Evolutionary conservation across 1,284 basidiomycete species (phyloP), one percentile per base, ranked within the genome.

Genomic region (Boletus semigastroideus): DNA sequence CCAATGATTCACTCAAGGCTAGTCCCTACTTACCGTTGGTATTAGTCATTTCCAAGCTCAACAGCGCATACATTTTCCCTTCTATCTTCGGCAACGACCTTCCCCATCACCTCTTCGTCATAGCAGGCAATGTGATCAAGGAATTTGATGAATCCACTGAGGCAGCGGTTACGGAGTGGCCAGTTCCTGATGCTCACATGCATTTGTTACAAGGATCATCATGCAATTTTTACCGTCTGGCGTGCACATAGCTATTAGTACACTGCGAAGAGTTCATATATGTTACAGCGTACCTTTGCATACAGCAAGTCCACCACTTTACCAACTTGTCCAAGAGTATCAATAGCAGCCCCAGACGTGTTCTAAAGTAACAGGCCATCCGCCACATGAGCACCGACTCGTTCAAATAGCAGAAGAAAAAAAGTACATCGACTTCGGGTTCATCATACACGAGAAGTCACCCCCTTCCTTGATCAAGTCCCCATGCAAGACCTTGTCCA

Each of bases 401-500:
- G 12, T 27, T 42, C 22, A 13, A 12, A 7, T 8, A 22, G 5
- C 5, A 5, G 25, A 25, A 25, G 7, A 17, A 12, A 47, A 48
- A 25, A 76, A 88, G 58, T 62, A 92, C 92, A 70, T 97, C 93
- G 10, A 84, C 83, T 61, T 90, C 86, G 0, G 84, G 82, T 66
- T 92, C 78, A 53, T 98, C 93, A 62, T 90, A 98, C 17, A 98
- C 86, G 46, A 98, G 77, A 44, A 98, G 73, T 64, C 94, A 97
- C 0, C 95, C 95, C 1, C 91, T 83, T 17, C 93, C 94, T 70
- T 98, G 96, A 68, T 98, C 96, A 20, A 99, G 76, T 4, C 94
- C 7, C 96, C 96, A 59, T 93, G 83, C 63, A 99, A 85, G 1
- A 95, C 85, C 64, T 96, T 95, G 72, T 99, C 96, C 39, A 99